phyloP scores from a whole-genome alignment of 2,329 filamentous ascomycete genomes.

The Gremmenia infestans region DNA sequence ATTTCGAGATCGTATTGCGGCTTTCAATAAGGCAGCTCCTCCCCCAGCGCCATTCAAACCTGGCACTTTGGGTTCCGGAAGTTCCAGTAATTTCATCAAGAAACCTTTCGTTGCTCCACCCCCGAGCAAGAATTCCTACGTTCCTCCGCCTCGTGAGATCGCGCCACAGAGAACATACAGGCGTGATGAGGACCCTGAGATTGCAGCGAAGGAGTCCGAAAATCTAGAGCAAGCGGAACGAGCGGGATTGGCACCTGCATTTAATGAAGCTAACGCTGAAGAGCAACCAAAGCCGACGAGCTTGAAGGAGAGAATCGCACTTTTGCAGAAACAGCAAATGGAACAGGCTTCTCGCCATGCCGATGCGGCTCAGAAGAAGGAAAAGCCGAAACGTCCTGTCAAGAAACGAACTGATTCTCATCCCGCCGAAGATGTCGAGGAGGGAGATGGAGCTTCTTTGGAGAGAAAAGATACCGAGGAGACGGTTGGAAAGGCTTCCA shows the following conservation, averaged over 20 bases:
- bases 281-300: conserved; percentile 89
- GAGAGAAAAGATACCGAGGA: conserved; percentile 48
- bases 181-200: conserved; percentile 79
- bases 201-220: conserved; percentile 61
- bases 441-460: conserved; percentile 33
- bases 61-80: conserved; percentile 52
- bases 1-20: conserved; percentile 93
- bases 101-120: conserved; percentile 96
- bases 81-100: conserved; percentile 73
- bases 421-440: conserved; percentile 32
- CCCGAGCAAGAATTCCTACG: conserved; percentile 84
- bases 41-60: conserved; percentile 91
- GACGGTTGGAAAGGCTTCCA: conserved; percentile 42
- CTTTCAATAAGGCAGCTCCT: conserved; percentile 88
- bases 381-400: conserved; percentile 74
- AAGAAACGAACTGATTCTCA: conserved; percentile 60
- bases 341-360: conserved; percentile 82
- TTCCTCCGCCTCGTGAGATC: conserved; percentile 69
- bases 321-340: conserved; percentile 88
- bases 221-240: conserved; percentile 62
- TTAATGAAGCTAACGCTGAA: conserved; percentile 53
- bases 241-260: conserved; percentile 52
- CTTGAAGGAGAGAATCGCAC: conserved; percentile 89
- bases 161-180: conserved; percentile 73
- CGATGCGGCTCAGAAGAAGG: conserved; percentile 73